A percentile compares a stretch with the other conserved stretches of the same genome.
Conservation (phyloP, 2,329 filamentous ascomycete genomes). For the Aureobasidium sp. region DNA sequence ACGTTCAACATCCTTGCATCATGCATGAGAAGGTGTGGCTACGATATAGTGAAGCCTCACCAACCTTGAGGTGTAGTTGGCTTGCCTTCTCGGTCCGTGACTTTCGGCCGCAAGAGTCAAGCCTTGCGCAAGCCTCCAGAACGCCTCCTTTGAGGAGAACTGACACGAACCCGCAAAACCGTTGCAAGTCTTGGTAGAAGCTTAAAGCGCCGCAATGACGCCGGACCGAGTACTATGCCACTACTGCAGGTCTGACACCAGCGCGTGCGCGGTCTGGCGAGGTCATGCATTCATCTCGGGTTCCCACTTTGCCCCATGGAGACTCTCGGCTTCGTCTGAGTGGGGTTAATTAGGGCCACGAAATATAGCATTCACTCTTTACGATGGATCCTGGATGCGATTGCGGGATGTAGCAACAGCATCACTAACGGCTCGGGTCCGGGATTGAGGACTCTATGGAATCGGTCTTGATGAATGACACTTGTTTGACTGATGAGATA, state of each 20-base stretch:
- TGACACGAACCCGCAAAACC: neutral
- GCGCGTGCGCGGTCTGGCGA: neutral
- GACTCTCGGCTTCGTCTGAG: neutral
- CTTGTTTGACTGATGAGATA: neutral
- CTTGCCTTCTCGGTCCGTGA: neutral
- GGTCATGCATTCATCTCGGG: neutral
- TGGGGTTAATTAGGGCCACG: neutral
- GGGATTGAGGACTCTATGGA: neutral
- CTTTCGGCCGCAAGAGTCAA: neutral
- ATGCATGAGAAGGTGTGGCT: neutral
- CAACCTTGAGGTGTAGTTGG: neutral
- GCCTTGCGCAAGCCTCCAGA: neutral
- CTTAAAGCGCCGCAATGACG: conserved; percentile 6
- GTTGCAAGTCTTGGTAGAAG: conserved; percentile 1
- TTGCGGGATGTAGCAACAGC: neutral
- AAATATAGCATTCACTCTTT: neutral
- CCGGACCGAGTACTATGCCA: neutral
- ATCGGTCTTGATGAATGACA: no score
- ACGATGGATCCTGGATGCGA: neutral
- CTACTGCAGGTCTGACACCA: neutral
- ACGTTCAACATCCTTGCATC: neutral
- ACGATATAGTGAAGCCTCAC: neutral
- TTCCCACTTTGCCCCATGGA: neutral
- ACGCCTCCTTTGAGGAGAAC: neutral
- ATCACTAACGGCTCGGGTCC: neutral